phyloP scores from a whole-genome alignment of 2,329 filamentous ascomycete species.

The Cladophialophora chaetospira region DNA sequence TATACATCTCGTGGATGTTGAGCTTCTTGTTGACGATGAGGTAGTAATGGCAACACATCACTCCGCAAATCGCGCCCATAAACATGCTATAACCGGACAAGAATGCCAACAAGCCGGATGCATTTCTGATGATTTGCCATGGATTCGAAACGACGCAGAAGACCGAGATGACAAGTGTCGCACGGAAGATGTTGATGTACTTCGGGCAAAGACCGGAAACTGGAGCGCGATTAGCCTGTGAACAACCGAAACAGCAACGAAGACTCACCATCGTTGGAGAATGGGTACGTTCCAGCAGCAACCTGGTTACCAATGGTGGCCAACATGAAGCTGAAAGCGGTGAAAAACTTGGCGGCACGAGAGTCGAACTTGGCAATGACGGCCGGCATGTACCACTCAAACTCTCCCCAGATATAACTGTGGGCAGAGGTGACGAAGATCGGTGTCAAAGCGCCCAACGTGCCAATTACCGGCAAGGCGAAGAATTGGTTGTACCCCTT shows the following conservation, averaged over 20 bases:
- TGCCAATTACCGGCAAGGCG: conserved; percentile 53
- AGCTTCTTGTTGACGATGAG: conserved; percentile 42
- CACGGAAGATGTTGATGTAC: conserved; percentile 81
- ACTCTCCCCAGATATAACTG: conserved; percentile 48
- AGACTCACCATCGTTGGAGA: conserved; percentile 10
- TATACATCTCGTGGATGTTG: conserved; percentile 48
- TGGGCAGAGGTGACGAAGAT: conserved; percentile 53
- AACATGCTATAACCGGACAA: conserved; percentile 37
- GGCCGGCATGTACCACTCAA: conserved; percentile 54
- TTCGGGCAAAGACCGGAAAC: conserved; percentile 78
- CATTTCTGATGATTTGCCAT: conserved; percentile 37
- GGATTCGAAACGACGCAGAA: conserved; percentile 41
- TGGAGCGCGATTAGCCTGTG: neutral
- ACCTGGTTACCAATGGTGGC: conserved; percentile 49
- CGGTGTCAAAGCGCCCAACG: conserved; percentile 50
- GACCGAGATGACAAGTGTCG: conserved; percentile 56
- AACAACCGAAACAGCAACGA: neutral
- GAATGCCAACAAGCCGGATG: conserved; percentile 31
- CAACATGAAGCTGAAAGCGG: conserved; percentile 44
- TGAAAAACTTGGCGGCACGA: conserved; percentile 48
- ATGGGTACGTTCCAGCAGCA: conserved; percentile 40
- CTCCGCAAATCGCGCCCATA: conserved; percentile 46
- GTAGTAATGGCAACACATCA: conserved; percentile 48
- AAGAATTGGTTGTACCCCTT: conserved; percentile 49
- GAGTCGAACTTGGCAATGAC: conserved; percentile 50